A percentile compares a stretch with the other conserved stretches of the same genome.
These are phyloP conservation scores for Phycomyces blakesleeanus DNA, from an alignment of 192 early-diverging fungal species.

Conservation along the genomic window DNA sequence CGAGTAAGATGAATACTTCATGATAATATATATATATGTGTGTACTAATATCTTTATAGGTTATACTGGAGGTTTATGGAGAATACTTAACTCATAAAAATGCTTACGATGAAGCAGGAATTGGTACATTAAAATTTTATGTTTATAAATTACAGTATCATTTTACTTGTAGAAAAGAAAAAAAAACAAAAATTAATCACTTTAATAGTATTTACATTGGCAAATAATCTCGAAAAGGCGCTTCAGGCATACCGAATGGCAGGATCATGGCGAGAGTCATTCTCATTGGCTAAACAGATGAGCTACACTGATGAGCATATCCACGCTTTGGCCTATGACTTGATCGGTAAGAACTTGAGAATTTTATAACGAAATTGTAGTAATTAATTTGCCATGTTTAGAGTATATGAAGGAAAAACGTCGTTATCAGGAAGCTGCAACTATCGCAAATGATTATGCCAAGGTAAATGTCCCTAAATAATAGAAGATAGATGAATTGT, in stretches of 20 bases:
- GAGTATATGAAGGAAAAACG: conserved; percentile 54
- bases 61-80: conserved; percentile 53
- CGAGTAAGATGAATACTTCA: conserved; percentile 38
- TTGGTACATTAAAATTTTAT: conserved; percentile 45
- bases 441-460: conserved; percentile 67
- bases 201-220: conserved; percentile 51
- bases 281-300: conserved; percentile 60
- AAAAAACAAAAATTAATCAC: neutral
- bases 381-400: conserved; percentile 26
- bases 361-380: neutral
- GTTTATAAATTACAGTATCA: neutral
- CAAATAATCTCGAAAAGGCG: conserved; percentile 54
- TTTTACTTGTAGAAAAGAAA: neutral
- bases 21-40: neutral
- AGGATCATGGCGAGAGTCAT: conserved; percentile 61
- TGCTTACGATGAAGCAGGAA: conserved; percentile 65
- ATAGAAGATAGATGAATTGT: too few species aligned
- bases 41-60: conserved; percentile 3
- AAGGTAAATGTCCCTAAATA: conserved; percentile 19
- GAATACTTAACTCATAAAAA: conserved; percentile 52
- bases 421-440: conserved; percentile 64
- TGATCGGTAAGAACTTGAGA: conserved; percentile 44
- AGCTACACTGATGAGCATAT: conserved; percentile 43
- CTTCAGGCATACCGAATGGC: conserved; percentile 54
- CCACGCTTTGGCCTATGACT: conserved; percentile 46